These are phyloP conservation scores for Pseudonectria foliicola DNA, from an alignment of 2,329 filamentous ascomycete genomes.

Conservation along the genomic window DNA sequence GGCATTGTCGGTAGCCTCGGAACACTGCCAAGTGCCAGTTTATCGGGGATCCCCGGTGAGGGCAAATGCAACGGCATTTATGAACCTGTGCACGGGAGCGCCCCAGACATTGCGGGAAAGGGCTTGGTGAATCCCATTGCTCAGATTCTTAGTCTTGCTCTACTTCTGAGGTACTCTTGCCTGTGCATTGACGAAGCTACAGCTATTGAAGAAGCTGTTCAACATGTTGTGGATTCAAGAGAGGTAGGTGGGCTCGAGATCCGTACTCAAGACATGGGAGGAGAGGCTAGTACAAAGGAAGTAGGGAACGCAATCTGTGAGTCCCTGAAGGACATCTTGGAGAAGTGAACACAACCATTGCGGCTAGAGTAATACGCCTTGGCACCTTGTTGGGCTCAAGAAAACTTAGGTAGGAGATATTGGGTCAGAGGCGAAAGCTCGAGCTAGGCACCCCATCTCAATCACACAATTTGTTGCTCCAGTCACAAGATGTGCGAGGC, in stretches of 20 bases:
- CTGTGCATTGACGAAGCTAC: slow-evolving; percentile 52
- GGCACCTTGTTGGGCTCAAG: too few relatives aligned
- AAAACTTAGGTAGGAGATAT: too few relatives aligned
- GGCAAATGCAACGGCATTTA: slow-evolving; percentile 61
- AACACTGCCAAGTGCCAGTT: slow-evolving; percentile 37
- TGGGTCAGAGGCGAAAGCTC: too few relatives aligned
- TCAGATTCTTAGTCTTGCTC: slow-evolving; percentile 62
- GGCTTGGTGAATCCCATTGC: slow-evolving; percentile 68
- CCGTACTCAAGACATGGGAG: slow-evolving; percentile 59
- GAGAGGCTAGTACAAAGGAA: slow-evolving; percentile 53
- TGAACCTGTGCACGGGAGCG: slow-evolving; percentile 68
- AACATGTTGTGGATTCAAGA: slow-evolving; percentile 52
- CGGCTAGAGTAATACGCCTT: too few relatives aligned
- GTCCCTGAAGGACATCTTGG: background rate
- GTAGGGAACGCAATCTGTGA: slow-evolving; percentile 53
- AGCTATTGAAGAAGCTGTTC: slow-evolving; percentile 58
- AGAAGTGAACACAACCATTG: too few relatives aligned
- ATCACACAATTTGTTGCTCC: too few relatives aligned
- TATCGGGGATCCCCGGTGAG: slow-evolving; percentile 33
- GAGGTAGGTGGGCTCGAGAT: slow-evolving; percentile 37
- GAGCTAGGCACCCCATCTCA: too few relatives aligned
- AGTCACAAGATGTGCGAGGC: too few relatives aligned
- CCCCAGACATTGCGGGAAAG: slow-evolving; percentile 67
- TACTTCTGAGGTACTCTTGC: slow-evolving; percentile 70
- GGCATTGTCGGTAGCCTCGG: slow-evolving; percentile 41